Percentiles rank a stretch among this genome's conserved stretches.
Evolutionary conservation across 2,329 filamentous ascomycete genomes (phyloP).

Genomic region (Aspergillus calidoustus): DNA sequence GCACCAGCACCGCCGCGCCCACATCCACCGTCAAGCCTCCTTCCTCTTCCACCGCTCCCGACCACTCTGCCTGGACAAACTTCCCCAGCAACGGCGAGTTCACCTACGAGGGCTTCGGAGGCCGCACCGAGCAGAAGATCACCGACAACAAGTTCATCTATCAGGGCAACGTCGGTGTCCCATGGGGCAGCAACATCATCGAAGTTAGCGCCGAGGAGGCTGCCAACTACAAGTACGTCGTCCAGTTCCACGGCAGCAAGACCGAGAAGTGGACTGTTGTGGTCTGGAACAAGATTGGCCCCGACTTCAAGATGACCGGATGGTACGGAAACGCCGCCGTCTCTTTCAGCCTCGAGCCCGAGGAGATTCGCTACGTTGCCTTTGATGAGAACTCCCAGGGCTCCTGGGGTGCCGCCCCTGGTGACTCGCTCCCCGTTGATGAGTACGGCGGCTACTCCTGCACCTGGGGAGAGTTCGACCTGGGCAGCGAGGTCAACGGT

Average conservation of each 20-base stretch:
- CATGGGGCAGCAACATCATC: conserved; percentile 48
- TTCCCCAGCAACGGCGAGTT: conserved; percentile 26
- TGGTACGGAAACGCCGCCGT: conserved; percentile 43
- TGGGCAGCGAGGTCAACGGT: conserved; percentile 38
- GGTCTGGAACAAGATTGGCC: conserved; percentile 48
- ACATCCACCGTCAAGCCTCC: neutral
- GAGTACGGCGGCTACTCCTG: conserved; percentile 38
- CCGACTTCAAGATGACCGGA: conserved; percentile 39
- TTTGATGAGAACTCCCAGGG: conserved; percentile 46
- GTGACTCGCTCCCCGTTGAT: conserved; percentile 32
- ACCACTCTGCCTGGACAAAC: conserved; percentile 28
- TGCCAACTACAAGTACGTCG: conserved; percentile 43
- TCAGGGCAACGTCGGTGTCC: conserved; percentile 42
- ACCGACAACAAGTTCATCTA: conserved; percentile 31
- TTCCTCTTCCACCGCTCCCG: conserved; percentile 2
- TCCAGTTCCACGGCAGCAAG: conserved; percentile 37
- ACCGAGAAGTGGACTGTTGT: conserved; percentile 38
- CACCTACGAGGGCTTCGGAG: conserved; percentile 37
- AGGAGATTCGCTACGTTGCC: conserved; percentile 41
- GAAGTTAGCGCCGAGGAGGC: conserved; percentile 36
- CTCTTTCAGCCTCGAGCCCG: conserved; percentile 36
- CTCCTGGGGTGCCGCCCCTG: conserved; percentile 39
- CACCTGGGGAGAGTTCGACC: conserved; percentile 46
- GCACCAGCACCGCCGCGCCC: conserved; percentile 10
- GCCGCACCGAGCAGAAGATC: conserved; percentile 28